These are phyloP conservation scores for Erysimum cheiri DNA, from an alignment of 441 rosid genomes.

Conservation along the genomic window DNA sequence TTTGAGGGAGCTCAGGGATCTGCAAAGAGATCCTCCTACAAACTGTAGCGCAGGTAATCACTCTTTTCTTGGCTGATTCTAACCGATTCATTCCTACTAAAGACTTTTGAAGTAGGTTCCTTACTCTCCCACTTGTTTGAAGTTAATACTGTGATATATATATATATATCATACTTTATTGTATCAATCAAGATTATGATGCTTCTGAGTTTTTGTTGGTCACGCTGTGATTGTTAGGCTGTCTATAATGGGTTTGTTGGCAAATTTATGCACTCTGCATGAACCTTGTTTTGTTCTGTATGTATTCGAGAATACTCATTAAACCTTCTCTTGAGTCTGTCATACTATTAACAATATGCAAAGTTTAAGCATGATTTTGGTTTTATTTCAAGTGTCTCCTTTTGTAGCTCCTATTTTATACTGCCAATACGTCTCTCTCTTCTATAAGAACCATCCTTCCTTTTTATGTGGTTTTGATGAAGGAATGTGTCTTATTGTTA, in stretches of 20 bases:
- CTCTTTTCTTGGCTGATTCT: neutral
- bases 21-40: constrained; percentile 62
- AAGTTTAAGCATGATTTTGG: neutral
- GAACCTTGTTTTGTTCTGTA: neutral
- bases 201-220: constrained; percentile 16
- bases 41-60: constrained; percentile 58
- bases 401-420: neutral
- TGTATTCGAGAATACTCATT: neutral
- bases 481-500: neutral
- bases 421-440: neutral
- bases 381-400: neutral
- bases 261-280: constrained; percentile 10
- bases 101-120: neutral
- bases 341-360: neutral
- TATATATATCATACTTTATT: too few species aligned
- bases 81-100: neutral
- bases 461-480: constrained; percentile 22
- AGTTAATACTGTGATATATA: too few species aligned
- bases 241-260: neutral
- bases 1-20: constrained; percentile 59
- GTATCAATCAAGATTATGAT: neutral
- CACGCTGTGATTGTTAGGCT: neutral
- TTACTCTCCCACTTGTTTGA: neutral
- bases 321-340: neutral
- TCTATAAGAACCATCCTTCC: neutral